These are phyloP conservation scores for Populus hybrid DNA, from an alignment of 441 rosid species.

Conservation along the genomic window DNA sequence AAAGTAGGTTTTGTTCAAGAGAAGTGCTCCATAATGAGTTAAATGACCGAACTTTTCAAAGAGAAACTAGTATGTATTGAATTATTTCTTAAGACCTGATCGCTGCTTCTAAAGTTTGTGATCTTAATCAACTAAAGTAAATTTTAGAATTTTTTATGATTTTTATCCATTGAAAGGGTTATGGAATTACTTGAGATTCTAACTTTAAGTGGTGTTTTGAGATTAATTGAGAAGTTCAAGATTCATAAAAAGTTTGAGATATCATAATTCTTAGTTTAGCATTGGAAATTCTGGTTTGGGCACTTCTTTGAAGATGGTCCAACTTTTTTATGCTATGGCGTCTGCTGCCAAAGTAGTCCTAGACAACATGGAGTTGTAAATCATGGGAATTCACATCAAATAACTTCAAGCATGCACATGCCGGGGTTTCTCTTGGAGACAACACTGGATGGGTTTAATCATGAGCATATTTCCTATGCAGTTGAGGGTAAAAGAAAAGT, in stretches of 20 bases:
- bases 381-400: not conserved
- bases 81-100: not conserved
- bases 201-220: not conserved
- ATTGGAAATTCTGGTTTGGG: not conserved
- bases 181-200: not conserved
- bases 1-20: not conserved
- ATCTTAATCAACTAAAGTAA: not conserved
- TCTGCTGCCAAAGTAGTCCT: not conserved
- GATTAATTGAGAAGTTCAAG: not conserved
- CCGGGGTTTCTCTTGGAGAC: not conserved
- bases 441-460: not conserved
- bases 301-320: not conserved
- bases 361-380: not conserved
- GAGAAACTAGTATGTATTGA: not conserved
- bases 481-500: not conserved
- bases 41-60: not conserved
- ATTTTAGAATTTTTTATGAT: not conserved
- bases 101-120: not conserved
- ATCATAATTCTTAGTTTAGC: not conserved
- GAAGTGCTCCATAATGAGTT: not conserved
- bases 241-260: not conserved
- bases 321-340: not conserved
- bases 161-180: not conserved
- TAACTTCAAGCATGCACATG: not conserved
- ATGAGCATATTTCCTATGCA: not conserved